Conservation (phyloP, 192 early-diverging fungal species). For the Piromyces sp. region DNA sequence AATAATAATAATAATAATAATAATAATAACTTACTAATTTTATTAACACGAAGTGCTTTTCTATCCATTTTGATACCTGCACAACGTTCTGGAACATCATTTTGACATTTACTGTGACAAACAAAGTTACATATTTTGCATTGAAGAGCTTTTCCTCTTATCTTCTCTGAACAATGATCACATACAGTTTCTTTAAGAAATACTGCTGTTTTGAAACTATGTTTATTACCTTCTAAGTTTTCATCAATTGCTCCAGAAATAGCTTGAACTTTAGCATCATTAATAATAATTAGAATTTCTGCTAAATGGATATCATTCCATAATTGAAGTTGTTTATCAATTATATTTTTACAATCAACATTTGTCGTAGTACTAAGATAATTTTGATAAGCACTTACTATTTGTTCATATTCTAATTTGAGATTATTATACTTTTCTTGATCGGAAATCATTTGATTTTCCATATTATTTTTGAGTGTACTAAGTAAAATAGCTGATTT, state of each 20-base stretch:
- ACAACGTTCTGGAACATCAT: not conserved
- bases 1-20: no score
- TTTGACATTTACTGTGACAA: not conserved
- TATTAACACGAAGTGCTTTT: not conserved
- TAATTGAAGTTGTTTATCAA: not conserved
- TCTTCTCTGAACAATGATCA: not conserved
- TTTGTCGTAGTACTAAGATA: not conserved
- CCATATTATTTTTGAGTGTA: not conserved
- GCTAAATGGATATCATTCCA: not conserved
- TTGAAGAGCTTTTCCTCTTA: not conserved
- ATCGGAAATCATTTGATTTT: not conserved
- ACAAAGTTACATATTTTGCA: not conserved
- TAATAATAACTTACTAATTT: no score
- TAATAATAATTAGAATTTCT: not conserved
- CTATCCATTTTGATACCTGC: not conserved
- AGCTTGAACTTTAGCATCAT: not conserved
- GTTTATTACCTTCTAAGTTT: not conserved
- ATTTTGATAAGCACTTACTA: not conserved
- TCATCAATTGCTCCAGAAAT: not conserved
- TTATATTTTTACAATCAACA: not conserved
- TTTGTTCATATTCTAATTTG: not conserved
- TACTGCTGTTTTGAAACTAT: not conserved
- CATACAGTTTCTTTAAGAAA: not conserved
- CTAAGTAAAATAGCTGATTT: not conserved
- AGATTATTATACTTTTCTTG: not conserved